Evolutionary conservation across 2,329 filamentous ascomycete species (phyloP).

Genomic region (Penicillium vulpinum): DNA sequence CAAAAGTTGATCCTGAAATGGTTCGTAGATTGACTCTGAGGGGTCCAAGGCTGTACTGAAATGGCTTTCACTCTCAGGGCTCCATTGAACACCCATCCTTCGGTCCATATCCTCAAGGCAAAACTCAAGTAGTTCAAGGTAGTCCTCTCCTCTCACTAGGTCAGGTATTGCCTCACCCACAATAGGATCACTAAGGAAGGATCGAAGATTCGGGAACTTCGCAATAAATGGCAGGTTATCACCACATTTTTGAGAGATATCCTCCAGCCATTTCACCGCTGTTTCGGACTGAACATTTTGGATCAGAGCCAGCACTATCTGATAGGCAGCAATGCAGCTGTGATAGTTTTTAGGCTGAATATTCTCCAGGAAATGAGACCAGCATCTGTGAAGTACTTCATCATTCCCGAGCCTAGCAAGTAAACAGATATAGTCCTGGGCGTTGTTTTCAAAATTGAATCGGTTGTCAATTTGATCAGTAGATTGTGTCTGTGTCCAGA

Average conservation of each 20-base stretch:
- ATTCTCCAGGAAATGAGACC: slow-evolving; percentile 17
- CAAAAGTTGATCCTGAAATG: slow-evolving; percentile 23
- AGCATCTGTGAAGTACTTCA: slow-evolving; percentile 23
- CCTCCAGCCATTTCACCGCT: slow-evolving; percentile 27
- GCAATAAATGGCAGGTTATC: slow-evolving; percentile 29
- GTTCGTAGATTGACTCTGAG: slow-evolving; percentile 15
- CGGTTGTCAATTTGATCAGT: background rate
- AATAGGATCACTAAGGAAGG: slow-evolving; percentile 23
- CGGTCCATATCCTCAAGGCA: slow-evolving; percentile 32
- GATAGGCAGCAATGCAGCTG: slow-evolving; percentile 21
- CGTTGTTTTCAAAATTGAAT: background rate
- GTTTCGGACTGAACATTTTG: slow-evolving; percentile 20
- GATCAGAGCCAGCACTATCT: slow-evolving; percentile 28
- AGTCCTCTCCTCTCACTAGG: slow-evolving; percentile 25
- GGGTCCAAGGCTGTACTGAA: slow-evolving; percentile 8
- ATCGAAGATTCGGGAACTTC: slow-evolving; percentile 18
- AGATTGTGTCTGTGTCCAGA: slow-evolving; percentile 10
- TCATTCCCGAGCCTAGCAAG: slow-evolving; percentile 29
- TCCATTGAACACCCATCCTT: slow-evolving; percentile 35
- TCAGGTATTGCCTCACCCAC: slow-evolving; percentile 23
- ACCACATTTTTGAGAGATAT: slow-evolving; percentile 24
- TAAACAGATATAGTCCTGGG: slow-evolving; percentile 25
- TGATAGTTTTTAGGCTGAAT: background rate
- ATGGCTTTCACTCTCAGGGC: slow-evolving; percentile 19
- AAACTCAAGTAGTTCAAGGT: slow-evolving; percentile 25